These are phyloP conservation scores for Paramecium biaurelia DNA, from an alignment of 73 alveolate species.

Conservation along the genomic window DNA sequence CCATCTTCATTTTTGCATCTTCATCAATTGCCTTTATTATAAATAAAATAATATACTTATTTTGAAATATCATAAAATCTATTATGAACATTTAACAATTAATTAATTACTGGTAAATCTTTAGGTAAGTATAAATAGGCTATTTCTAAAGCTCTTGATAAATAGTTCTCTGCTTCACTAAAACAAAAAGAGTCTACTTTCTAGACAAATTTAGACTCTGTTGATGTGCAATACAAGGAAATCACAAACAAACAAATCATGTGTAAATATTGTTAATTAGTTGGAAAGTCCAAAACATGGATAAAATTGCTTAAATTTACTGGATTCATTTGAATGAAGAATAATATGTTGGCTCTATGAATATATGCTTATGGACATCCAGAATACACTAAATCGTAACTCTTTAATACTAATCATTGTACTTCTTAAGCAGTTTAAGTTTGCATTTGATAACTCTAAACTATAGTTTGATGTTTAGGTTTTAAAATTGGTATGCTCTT, in stretches of 20 bases:
- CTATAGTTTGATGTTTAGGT: not conserved
- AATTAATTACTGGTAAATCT: conserved; percentile 53
- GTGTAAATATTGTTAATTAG: not conserved
- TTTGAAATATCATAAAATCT: conserved; percentile 45
- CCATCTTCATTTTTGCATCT: not conserved
- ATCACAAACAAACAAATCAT: conserved; percentile 19
- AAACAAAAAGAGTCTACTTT: not conserved
- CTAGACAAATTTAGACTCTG: conserved; percentile 60
- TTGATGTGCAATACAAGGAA: conserved; percentile 56
- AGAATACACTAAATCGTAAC: not conserved
- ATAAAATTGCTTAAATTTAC: not conserved
- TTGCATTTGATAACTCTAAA: not conserved
- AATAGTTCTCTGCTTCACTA: conserved; percentile 56
- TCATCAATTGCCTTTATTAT: not conserved
- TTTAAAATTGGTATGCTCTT: not conserved
- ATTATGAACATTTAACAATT: conserved; percentile 58
- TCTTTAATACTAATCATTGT: conserved; percentile 33
- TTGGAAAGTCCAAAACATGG: not conserved
- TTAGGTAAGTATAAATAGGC: conserved; percentile 48
- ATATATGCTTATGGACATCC: conserved; percentile 34
- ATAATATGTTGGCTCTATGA: not conserved
- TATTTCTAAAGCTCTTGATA: conserved; percentile 59
- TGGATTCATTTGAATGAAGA: conserved; percentile 20
- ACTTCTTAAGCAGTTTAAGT: not conserved
- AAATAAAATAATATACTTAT: not conserved